Conservation (phyloP, 2,329 filamentous ascomycete species). For the Penicillium sp. region DNA sequence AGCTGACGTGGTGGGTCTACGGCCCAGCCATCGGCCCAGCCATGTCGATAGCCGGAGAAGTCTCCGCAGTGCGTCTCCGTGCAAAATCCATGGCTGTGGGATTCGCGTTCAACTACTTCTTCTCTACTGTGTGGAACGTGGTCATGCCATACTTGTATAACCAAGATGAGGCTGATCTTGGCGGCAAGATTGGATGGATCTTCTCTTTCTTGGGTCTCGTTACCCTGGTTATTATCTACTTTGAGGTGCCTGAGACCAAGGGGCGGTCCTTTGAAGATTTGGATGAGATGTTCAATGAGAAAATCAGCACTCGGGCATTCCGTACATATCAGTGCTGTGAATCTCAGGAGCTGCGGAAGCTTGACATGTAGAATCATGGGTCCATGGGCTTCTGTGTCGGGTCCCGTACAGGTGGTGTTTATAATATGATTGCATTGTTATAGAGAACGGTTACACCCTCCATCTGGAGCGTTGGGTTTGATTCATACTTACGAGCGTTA, state of each 20-base stretch:
- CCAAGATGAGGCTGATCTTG: neutral
- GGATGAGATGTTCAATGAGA: conserved; percentile 10
- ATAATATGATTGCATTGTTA: neutral
- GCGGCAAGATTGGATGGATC: conserved; percentile 9
- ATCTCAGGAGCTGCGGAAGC: conserved; percentile 3
- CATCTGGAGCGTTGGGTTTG: conserved; percentile 42
- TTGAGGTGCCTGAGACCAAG: conserved; percentile 4
- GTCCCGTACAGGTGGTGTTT: neutral
- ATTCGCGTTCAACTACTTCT: conserved; percentile 17
- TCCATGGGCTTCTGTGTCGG: neutral
- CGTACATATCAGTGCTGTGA: conserved; percentile 10
- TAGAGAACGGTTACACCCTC: neutral
- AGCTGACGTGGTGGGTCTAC: conserved; percentile 16
- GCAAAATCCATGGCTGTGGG: conserved; percentile 15
- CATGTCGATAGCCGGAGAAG: conserved; percentile 15
- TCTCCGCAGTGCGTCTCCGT: conserved; percentile 12
- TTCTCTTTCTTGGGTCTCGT: neutral
- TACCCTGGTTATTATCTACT: neutral
- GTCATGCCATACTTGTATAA: conserved; percentile 5
- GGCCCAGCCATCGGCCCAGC: conserved; percentile 12
- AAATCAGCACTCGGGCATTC: conserved; percentile 6
- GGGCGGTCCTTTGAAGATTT: conserved; percentile 5
- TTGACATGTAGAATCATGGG: neutral
- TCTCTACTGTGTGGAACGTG: conserved; percentile 13
- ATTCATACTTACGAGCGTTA: conserved; percentile 25